Base-by-base conservation (phyloP, 2,329 filamentous ascomycete genomes). In the Pyrenochaeta sp. region DNA sequence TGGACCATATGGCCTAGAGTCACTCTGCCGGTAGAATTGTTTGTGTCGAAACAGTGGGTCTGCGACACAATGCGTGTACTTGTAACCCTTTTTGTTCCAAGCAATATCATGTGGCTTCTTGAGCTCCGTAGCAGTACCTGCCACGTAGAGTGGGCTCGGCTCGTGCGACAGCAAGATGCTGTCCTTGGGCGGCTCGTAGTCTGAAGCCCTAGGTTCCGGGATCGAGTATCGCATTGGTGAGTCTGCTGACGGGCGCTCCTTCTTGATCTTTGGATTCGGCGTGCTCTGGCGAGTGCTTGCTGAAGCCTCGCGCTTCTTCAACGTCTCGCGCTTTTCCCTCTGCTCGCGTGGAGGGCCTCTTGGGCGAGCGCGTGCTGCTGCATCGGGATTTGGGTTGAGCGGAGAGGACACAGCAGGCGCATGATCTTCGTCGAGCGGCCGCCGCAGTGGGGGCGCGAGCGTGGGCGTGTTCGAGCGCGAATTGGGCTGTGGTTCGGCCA, bases 11-110 rank as follows among this genome's bases (percentile, higher is more conserved):
- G 96, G 95, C 58, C 88, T 88, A 5, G 91, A 87, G 73, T 98
- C 95, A 43, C 92, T 95, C 59, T 92, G 90, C 59, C 93, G 90
- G 78, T 96, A 97, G 81, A 91, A 95, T 70, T 96, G 87, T 63
- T 89, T 93, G 62, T 93, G 92, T 6, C 92, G 89, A 72, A 97
- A 97, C 22, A 86, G 84, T 1, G 93, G 92, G 66, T 97, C 93
- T 66, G 93, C 92, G 65, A 97, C 93, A 74, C 92, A 96, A 69
- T 93, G 91, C 32, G 89, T 91, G 76, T 98, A 98, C 58, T 92
- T 90, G 75, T 94, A 98, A 54, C 90, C 86, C 66, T 85, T 86
- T 68, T 88, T 87, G 72, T 90, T 89, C 71, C 86, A 87, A 7
- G 88, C 85, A 56, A 83, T 79, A 58, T 85, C 83, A 27, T 81